phyloP scores from a whole-genome alignment of 108 stramenopile genomes.

The Cylindrotheca fusiformis region DNA sequence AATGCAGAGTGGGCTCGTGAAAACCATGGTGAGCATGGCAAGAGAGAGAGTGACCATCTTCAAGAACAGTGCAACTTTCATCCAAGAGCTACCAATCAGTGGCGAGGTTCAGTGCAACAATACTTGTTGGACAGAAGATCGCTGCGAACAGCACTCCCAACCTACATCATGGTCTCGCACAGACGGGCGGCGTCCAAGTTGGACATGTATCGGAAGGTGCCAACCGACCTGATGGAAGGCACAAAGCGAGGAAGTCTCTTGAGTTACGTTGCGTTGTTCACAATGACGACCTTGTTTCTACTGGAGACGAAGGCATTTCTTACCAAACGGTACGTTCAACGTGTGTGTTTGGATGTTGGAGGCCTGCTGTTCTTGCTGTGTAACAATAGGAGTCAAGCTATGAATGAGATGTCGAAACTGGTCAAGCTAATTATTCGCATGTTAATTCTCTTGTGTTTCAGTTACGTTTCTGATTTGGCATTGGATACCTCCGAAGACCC shows the following conservation, averaged over 20 bases:
- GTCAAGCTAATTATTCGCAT: neutral
- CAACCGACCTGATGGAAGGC: conserved; percentile 84
- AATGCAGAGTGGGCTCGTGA: too few relatives aligned
- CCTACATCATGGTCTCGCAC: neutral
- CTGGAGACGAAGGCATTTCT: conserved; percentile 89
- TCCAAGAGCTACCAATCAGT: too few relatives aligned
- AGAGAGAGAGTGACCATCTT: too few relatives aligned
- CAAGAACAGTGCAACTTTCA: too few relatives aligned
- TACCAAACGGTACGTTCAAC: conserved; percentile 27
- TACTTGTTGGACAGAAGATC: too few relatives aligned
- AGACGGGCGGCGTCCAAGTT: conserved; percentile 46
- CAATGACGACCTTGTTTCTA: conserved; percentile 76
- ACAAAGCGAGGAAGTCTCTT: conserved; percentile 66
- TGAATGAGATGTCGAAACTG: neutral
- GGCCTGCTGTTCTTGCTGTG: too few relatives aligned
- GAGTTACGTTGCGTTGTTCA: conserved; percentile 53
- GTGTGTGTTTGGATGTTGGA: too few relatives aligned
- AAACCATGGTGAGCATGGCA: too few relatives aligned
- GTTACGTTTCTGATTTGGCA: conserved; percentile 73
- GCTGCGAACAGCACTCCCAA: too few relatives aligned
- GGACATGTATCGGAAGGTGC: conserved; percentile 90
- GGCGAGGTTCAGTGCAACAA: too few relatives aligned
- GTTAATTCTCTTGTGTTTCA: too few relatives aligned
- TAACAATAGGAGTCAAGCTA: neutral
- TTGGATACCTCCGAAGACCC: conserved; percentile 66